Conservation (phyloP, 2,329 filamentous ascomycete species). For the Neopestalotiopsis sp. region DNA sequence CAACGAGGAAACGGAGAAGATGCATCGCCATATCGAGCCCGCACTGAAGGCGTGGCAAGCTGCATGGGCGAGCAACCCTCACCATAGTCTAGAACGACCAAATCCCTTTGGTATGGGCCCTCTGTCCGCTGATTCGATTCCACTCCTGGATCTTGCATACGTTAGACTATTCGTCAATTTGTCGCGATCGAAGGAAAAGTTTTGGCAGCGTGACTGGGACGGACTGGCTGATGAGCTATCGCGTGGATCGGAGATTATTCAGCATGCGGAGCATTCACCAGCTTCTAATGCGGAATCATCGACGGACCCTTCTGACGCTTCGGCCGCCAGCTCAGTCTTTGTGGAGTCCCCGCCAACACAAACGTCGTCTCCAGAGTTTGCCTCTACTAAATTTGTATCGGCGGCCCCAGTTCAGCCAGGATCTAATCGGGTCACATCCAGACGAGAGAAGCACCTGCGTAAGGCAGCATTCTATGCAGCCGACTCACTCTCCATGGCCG, state of each 20-base stretch:
- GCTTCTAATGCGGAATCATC: slow-evolving; percentile 52
- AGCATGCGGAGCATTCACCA: slow-evolving; percentile 71
- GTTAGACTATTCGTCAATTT: slow-evolving; percentile 92
- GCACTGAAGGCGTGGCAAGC: slow-evolving; percentile 93
- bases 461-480: slow-evolving; percentile 96
- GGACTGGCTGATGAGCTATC: slow-evolving; percentile 88
- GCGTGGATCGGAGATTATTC: slow-evolving; percentile 75
- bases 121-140: slow-evolving; percentile 88
- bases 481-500: slow-evolving; percentile 87
- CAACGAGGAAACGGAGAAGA: slow-evolving; percentile 88
- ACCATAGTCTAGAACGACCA: slow-evolving; percentile 82
- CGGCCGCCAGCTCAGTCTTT: slow-evolving; percentile 51
- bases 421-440: slow-evolving; percentile 59
- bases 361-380: slow-evolving; percentile 54
- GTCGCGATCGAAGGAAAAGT: slow-evolving; percentile 88
- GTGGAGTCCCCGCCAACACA: slow-evolving; percentile 59
- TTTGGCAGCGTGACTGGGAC: slow-evolving; percentile 94
- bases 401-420: slow-evolving; percentile 32
- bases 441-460: slow-evolving; percentile 84
- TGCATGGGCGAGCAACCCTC: slow-evolving; percentile 86
- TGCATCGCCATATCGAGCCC: slow-evolving; percentile 94
- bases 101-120: slow-evolving; percentile 84
- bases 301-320: slow-evolving; percentile 53
- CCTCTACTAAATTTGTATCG: slow-evolving; percentile 43
- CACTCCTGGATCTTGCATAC: slow-evolving; percentile 88